A percentile compares a stretch with the other conserved stretches of the same genome.
phyloP scores from a whole-genome alignment of 2,329 filamentous ascomycete genomes.

The Pyrenochaeta sp. region DNA sequence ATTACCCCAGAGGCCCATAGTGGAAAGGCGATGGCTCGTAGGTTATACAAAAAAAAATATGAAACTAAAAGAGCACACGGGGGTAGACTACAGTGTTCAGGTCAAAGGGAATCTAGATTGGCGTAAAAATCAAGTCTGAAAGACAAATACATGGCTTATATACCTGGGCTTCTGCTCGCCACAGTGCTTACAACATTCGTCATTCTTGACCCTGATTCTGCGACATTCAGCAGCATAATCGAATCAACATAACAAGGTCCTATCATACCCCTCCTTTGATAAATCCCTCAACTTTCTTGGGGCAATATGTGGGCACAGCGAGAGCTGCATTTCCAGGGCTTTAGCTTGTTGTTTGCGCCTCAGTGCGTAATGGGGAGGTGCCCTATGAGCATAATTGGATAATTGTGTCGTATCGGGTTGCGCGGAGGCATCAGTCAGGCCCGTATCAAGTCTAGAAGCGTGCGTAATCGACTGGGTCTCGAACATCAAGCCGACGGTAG shows the following conservation, averaged over 20 bases:
- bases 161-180: not conserved
- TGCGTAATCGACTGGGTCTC: slow-evolving; percentile 33
- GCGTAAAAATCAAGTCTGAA: not conserved
- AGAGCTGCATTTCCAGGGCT: slow-evolving; percentile 9
- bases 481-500: slow-evolving; percentile 6
- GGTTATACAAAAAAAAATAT: too few species aligned
- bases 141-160: not conserved
- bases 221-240: slow-evolving; percentile 5
- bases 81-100: not conserved
- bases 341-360: slow-evolving; percentile 15
- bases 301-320: slow-evolving; percentile 32
- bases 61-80: too few species aligned
- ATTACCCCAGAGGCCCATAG: slow-evolving; percentile 57
- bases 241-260: slow-evolving; percentile 14
- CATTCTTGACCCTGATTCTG: slow-evolving; percentile 8
- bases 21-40: slow-evolving; percentile 23
- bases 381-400: slow-evolving; percentile 23
- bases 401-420: slow-evolving; percentile 2
- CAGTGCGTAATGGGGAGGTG: slow-evolving; percentile 22
- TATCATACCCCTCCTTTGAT: slow-evolving; percentile 33
- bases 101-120: not conserved
- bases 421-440: slow-evolving; percentile 15
- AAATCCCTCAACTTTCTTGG: slow-evolving; percentile 28
- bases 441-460: slow-evolving; percentile 29
- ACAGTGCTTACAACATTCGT: slow-evolving; percentile 15